Conservation (phyloP, 2,329 filamentous ascomycete species). For the Colletotrichum brevisporum region DNA sequence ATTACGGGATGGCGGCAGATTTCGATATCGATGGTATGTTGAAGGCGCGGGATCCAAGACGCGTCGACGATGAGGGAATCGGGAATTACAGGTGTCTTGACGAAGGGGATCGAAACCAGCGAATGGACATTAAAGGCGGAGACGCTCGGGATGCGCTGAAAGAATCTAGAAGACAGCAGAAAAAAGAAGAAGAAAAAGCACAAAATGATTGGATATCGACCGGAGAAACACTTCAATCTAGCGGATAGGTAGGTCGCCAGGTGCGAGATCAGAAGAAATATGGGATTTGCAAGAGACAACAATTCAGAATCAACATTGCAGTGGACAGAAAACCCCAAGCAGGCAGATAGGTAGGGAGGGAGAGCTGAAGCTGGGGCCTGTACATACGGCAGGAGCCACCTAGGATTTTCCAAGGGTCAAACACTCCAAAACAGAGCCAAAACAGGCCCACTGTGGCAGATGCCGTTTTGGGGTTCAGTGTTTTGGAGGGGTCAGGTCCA, state of each 20-base stretch:
- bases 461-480: conserved; percentile 33
- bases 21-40: neutral
- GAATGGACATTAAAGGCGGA: conserved; percentile 8
- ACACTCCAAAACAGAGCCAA: conserved; percentile 40
- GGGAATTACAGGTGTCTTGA: conserved; percentile 4
- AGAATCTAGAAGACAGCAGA: neutral
- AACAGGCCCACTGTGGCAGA: conserved; percentile 41
- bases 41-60: neutral
- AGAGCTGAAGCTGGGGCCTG: conserved; percentile 17
- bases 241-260: neutral
- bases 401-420: conserved; percentile 33
- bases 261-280: conserved; percentile 14
- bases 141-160: conserved; percentile 3
- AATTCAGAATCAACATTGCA: neutral
- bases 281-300: conserved; percentile 4
- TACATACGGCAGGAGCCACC: neutral
- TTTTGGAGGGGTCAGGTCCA: neutral
- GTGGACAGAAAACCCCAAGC: conserved; percentile 1
- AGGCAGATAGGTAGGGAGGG: too few species aligned
- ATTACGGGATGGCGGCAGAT: neutral
- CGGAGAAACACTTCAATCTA: conserved; percentile 3
- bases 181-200: conserved; percentile 2
- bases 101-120: conserved; percentile 9
- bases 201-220: conserved; percentile 18
- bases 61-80: neutral